phyloP scores from a whole-genome alignment of 331 rosid genomes.

The Rosa hybrid region DNA sequence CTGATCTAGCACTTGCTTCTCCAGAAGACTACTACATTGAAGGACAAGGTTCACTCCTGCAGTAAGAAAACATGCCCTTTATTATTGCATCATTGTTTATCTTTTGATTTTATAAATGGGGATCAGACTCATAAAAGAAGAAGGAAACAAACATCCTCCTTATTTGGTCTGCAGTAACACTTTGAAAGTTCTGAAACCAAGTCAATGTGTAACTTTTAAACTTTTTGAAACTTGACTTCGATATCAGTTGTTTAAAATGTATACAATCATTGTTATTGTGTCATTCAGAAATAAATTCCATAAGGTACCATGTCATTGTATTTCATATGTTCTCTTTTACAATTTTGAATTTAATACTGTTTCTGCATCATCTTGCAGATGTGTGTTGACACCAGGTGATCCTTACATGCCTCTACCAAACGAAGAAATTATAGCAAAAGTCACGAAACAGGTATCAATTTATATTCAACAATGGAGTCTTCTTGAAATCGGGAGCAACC shows the following conservation, averaged over 20 bases:
- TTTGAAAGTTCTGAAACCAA: not conserved
- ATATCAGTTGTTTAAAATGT: not conserved
- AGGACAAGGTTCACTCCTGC: conserved; percentile 98
- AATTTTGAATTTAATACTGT: not conserved
- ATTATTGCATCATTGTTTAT: not conserved
- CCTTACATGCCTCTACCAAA: conserved; percentile 97
- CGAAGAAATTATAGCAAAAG: conserved; percentile 87
- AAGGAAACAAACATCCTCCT: not conserved
- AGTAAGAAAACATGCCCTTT: conserved; percentile 45
- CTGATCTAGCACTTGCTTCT: conserved; percentile 93
- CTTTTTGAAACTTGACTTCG: not conserved
- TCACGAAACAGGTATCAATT: conserved; percentile 71
- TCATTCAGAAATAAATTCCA: not conserved
- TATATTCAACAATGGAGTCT: not conserved
- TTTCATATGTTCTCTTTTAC: not conserved
- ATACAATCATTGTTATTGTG: not conserved
- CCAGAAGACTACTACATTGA: conserved; percentile 91
- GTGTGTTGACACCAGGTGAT: conserved; percentile 98
- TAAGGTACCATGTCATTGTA: not conserved
- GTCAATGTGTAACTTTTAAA: not conserved
- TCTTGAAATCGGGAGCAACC: not conserved
- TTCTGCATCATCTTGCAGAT: conserved; percentile 51
- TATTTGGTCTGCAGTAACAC: not conserved
- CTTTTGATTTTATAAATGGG: not conserved
- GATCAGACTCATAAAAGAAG: not conserved